These are phyloP conservation scores for Escallonia rubra DNA, from an alignment of 129 eudicot species.

Conservation along the genomic window DNA sequence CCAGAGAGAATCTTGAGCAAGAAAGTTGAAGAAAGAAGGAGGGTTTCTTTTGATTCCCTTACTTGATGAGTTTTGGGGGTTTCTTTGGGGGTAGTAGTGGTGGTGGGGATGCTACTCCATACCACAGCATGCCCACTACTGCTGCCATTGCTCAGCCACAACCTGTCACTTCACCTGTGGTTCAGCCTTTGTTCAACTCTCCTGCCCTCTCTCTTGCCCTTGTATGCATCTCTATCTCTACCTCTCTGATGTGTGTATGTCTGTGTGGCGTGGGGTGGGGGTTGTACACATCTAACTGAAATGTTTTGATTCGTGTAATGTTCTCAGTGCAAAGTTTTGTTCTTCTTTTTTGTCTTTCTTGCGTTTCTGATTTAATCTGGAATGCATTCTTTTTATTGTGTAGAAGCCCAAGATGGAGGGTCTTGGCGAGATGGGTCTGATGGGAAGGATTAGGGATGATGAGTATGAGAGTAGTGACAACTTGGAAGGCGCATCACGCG, in stretches of 20 bases:
- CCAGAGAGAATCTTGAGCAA: slow-evolving; percentile 1
- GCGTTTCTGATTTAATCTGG: neutral
- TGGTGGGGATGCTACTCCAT: slow-evolving; percentile 47
- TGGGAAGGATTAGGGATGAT: slow-evolving; percentile 51
- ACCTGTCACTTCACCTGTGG: slow-evolving; percentile 33
- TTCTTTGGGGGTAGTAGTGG: slow-evolving; percentile 40
- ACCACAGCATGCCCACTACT: slow-evolving; percentile 24
- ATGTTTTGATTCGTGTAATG: neutral
- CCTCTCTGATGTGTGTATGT: slow-evolving; percentile 3
- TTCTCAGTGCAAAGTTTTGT: neutral
- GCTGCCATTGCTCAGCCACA: slow-evolving; percentile 55
- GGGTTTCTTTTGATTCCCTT: neutral
- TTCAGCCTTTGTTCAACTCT: slow-evolving; percentile 45
- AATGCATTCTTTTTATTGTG: neutral
- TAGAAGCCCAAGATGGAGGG: slow-evolving; percentile 73
- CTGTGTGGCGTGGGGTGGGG: neutral
- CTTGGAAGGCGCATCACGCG: slow-evolving; percentile 65
- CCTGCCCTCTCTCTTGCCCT: slow-evolving; percentile 53
- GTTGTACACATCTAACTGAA: neutral
- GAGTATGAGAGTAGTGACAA: slow-evolving; percentile 72
- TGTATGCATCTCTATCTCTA: slow-evolving; percentile 35
- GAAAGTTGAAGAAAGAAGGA: neutral
- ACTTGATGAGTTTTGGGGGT: slow-evolving; percentile 65
- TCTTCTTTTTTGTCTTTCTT: neutral
- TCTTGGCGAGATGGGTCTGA: slow-evolving; percentile 55